Evolutionary conservation across 495 filamentous ascomycete species (phyloP).

Genomic region (Penicillium goetzii): DNA sequence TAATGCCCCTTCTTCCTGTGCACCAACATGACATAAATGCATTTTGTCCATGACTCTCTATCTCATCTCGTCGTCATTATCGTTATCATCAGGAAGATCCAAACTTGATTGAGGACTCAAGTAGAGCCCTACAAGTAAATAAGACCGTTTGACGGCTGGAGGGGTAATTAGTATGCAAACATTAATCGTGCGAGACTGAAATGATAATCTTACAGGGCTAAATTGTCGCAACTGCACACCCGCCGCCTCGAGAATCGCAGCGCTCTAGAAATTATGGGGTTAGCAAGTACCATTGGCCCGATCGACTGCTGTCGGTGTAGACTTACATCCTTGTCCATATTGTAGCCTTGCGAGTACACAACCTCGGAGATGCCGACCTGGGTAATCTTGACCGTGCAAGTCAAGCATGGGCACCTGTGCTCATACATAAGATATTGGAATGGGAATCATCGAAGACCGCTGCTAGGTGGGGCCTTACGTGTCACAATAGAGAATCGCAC

Average conservation of each 20-base stretch:
- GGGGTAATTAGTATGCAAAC: conserved; percentile 16
- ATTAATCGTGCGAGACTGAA: neutral
- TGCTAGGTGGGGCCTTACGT: conserved; percentile 54
- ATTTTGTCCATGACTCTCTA: neutral
- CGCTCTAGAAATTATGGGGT: conserved; percentile 56
- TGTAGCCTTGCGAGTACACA: conserved; percentile 90
- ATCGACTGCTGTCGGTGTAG: neutral
- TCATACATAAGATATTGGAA: neutral
- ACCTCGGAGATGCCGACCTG: conserved; percentile 96
- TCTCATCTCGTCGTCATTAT: neutral
- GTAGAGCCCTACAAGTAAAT: conserved; percentile 43
- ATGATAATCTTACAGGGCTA: conserved; percentile 63
- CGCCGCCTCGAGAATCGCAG: conserved; percentile 73
- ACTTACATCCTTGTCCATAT: conserved; percentile 76
- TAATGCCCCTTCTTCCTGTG: neutral
- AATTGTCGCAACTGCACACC: conserved; percentile 82
- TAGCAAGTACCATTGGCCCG: neutral
- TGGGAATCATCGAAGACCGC: conserved; percentile 4
- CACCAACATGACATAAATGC: neutral
- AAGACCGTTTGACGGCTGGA: conserved; percentile 53
- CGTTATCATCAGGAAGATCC: neutral
- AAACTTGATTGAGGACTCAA: neutral
- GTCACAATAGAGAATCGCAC: conserved; percentile 87
- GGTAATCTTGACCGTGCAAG: conserved; percentile 97
- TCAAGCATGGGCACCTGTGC: conserved; percentile 83